phyloP scores from a whole-genome alignment of 257 asterid species.

The Gynochthodes officinalis region DNA sequence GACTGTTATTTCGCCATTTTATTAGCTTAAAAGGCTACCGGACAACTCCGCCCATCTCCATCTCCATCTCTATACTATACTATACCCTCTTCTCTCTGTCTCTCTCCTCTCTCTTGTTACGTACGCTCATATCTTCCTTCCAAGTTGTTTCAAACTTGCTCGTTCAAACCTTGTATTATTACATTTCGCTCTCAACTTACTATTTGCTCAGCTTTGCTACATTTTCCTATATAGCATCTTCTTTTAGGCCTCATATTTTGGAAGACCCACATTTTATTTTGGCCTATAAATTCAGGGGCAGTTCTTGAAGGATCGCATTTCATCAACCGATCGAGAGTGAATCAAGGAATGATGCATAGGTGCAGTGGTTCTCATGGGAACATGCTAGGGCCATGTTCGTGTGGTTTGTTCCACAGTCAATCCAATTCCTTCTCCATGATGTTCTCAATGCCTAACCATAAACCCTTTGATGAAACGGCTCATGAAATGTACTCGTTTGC shows the following conservation, averaged over 20 bases:
- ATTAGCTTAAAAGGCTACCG: constrained; percentile 35
- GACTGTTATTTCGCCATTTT: constrained; percentile 47
- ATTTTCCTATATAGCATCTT: background rate
- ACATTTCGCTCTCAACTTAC: constrained; percentile 50
- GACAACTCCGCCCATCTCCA: constrained; percentile 21
- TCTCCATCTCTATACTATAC: no score
- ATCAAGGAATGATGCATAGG: constrained; percentile 42
- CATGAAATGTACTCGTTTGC: constrained; percentile 41
- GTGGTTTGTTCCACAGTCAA: constrained; percentile 41
- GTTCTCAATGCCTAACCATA: constrained; percentile 43
- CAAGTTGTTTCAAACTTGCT: constrained; percentile 22
- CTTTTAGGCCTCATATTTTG: no score
- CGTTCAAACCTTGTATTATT: constrained; percentile 46
- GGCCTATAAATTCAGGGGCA: constrained; percentile 3
- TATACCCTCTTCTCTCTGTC: no score
- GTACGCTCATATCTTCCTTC: no score
- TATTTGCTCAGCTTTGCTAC: constrained; percentile 27
- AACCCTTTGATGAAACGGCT: constrained; percentile 26
- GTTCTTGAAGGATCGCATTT: background rate
- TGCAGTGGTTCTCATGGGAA: constrained; percentile 32
- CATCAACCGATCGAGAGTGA: background rate
- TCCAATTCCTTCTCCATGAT: constrained; percentile 60
- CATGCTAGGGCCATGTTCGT: constrained; percentile 37
- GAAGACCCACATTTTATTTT: background rate
- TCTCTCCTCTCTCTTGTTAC: no score